Evolutionary conservation across 768 basidiomycete species (phyloP), one percentile per base, ranked within the genome.

Genomic region (Mycena alexandri): DNA sequence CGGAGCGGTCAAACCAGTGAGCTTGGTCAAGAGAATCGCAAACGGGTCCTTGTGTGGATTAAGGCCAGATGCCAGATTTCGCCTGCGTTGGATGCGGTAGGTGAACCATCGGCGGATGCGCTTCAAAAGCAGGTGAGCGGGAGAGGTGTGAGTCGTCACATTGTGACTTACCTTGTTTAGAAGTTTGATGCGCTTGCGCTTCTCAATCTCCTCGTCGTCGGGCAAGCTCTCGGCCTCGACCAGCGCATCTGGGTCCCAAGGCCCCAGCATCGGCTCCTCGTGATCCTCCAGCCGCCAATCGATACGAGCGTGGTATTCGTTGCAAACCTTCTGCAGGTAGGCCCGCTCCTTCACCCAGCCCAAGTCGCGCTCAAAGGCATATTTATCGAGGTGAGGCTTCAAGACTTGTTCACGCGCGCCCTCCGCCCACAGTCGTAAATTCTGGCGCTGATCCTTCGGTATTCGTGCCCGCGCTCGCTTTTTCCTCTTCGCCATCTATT

Each of bases 31-130:
- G 14, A 61, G 41, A 9, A 53, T 17, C 14, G 66, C 59, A 8
- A 25, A 62, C 8, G 66, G 60, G 16, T 67, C 59, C 43, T 67
- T 67, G 42, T 53, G 34, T 2, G 66, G 53, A 22, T 67, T 52
- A 10, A 54, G 66, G 0, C 41, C 43, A 22, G 41, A 16, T 3
- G 13, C 14, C 16, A 53, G 47, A 10, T 16, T 11, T 22, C 17
- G 56, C 3, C n/a, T 38, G 5, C 57, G 55, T 5, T n/a, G 19
- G 12, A 53, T 25, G 3, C 42, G 57, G 33, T 58, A 59, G 4
- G 10, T 21, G 22, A 51, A 47, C 57, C 64, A 67, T 19, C 65
- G 29, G 34, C 59, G 52, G 24, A 67, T 61, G 41, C 65, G 56
- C 65, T 67, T 22, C 13, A 24, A 11, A 19, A 48, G 1, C 33